phyloP scores from a whole-genome alignment of 1,284 basidiomycete genomes.

The Sporisorium iseilematis-ciliati region DNA sequence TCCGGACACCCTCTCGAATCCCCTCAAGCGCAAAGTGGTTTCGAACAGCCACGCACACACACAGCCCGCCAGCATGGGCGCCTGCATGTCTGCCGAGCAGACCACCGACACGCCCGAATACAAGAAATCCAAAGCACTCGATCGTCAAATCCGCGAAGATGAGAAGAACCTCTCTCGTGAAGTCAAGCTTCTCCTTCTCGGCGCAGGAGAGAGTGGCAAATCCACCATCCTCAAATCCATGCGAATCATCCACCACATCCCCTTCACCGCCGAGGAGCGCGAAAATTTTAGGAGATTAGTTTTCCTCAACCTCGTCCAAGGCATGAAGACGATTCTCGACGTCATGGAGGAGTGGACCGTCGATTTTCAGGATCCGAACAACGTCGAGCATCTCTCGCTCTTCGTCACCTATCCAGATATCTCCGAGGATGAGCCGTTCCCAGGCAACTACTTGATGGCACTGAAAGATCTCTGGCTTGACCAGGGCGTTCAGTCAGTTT shows the following conservation, averaged over 20 bases:
- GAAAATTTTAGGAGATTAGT: constrained; percentile 83
- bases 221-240: constrained; percentile 94
- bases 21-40: not conserved
- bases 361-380: constrained; percentile 74
- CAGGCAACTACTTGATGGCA: constrained; percentile 76
- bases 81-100: constrained; percentile 46
- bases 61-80: constrained; percentile 39
- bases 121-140: constrained; percentile 41
- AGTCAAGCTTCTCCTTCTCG: constrained; percentile 77
- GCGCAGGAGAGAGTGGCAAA: constrained; percentile 93
- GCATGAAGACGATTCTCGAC: constrained; percentile 84
- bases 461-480: constrained; percentile 84
- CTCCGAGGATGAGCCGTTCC: constrained; percentile 83
- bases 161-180: constrained; percentile 55
- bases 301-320: constrained; percentile 88
- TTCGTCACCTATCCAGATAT: constrained; percentile 62
- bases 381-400: constrained; percentile 40
- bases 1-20: not conserved
- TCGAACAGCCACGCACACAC: not conserved
- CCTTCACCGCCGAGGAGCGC: constrained; percentile 81
- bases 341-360: constrained; percentile 89
- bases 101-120: constrained; percentile 46
- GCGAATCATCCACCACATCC: constrained; percentile 84
- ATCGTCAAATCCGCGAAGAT: constrained; percentile 56
- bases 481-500: constrained; percentile 79